Evolutionary conservation across 148 eudicot species (phyloP).

Genomic region (Euryodendron excelsum): DNA sequence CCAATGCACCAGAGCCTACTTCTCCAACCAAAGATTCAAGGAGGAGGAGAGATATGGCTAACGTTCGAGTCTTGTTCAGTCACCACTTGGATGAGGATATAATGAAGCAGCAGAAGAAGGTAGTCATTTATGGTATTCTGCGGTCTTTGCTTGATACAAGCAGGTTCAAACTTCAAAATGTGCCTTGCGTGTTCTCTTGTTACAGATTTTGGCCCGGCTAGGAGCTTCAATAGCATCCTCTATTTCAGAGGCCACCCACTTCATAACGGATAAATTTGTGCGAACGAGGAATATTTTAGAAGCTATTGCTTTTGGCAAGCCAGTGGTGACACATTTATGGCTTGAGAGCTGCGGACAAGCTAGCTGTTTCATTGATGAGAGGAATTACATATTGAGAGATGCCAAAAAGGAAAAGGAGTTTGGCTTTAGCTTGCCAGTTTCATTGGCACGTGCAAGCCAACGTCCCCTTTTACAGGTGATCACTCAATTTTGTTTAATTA

Average conservation of each 20-base stretch:
- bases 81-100: conserved; percentile 77
- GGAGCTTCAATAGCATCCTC: conserved; percentile 59
- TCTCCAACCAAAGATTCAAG: conserved; percentile 46
- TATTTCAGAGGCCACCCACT: conserved; percentile 67
- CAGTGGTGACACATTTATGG: conserved; percentile 76
- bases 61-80: conserved; percentile 73
- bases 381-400: conserved; percentile 63
- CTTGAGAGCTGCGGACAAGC: conserved; percentile 77
- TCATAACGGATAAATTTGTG: conserved; percentile 60
- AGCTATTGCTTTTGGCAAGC: conserved; percentile 73
- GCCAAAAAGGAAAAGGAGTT: conserved; percentile 63
- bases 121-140: conserved; percentile 13
- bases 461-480: conserved; percentile 60
- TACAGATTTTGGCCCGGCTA: conserved; percentile 53
- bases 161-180: conserved; percentile 3
- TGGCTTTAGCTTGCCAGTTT: conserved; percentile 62
- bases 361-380: conserved; percentile 62
- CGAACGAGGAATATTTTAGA: conserved; percentile 81
- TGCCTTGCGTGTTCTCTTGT: conserved; percentile 8
- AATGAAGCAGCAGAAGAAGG: conserved; percentile 86
- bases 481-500: background rate
- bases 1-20: conserved; percentile 24
- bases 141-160: background rate
- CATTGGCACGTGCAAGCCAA: conserved; percentile 54
- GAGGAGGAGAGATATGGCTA: conserved; percentile 63